These are phyloP conservation scores for Emmonsiellopsis sp. DNA, from an alignment of 2,329 filamentous ascomycete genomes.

Conservation along the genomic window DNA sequence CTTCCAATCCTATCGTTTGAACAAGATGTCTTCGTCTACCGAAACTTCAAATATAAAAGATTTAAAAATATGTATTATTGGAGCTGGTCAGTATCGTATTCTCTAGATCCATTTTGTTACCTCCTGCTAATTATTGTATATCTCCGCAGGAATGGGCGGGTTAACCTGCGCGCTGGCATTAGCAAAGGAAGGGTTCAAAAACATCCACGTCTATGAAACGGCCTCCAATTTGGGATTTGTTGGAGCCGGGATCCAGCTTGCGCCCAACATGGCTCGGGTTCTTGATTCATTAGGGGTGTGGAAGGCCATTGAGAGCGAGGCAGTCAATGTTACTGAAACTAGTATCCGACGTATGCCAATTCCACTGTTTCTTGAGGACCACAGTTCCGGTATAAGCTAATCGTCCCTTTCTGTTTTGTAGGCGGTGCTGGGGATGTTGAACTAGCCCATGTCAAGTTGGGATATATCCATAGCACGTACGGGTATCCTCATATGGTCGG, in stretches of 20 bases:
- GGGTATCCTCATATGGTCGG: constrained; percentile 72
- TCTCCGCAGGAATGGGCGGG: constrained; percentile 62
- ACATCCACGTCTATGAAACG: constrained; percentile 65
- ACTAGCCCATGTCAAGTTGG: constrained; percentile 61
- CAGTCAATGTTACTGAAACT: constrained; percentile 60
- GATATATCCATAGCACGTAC: constrained; percentile 59
- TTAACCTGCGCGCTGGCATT: constrained; percentile 63
- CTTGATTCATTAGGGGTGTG: constrained; percentile 65
- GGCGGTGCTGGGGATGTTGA: constrained; percentile 62
- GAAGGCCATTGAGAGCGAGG: constrained; percentile 60
- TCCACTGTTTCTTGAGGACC: background rate
- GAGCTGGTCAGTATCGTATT: constrained; percentile 36
- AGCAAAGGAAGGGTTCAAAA: constrained; percentile 64
- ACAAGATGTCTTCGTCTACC: background rate
- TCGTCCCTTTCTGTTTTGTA: constrained; percentile 12
- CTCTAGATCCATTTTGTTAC: background rate
- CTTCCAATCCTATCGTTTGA: background rate
- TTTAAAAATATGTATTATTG: constrained; percentile 37
- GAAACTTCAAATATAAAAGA: constrained; percentile 13
- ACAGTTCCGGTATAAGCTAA: constrained; percentile 6
- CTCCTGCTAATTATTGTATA: background rate
- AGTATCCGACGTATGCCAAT: constrained; percentile 55
- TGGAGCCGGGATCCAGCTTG: constrained; percentile 75
- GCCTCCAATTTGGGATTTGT: constrained; percentile 70
- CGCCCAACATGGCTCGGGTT: constrained; percentile 72